Base-by-base conservation (phyloP, 208 protist species). In the Strigomonas culicis region DNA sequence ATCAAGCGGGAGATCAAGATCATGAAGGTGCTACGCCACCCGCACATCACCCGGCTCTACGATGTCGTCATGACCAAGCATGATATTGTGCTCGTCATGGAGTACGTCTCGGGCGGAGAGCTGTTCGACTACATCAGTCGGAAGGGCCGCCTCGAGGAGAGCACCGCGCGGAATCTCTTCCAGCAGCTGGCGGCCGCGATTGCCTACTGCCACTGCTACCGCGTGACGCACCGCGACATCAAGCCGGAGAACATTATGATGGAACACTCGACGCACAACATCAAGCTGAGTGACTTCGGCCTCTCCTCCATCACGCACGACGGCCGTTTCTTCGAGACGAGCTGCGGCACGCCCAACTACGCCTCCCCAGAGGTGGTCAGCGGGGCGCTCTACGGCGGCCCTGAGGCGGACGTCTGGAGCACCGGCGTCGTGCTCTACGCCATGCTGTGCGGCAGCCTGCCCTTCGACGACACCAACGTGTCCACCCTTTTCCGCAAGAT, bases 111-210 rank as follows among this genome's bases (percentile, higher is more conserved):
- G 0, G 97, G 97, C 27, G 98, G 98, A 0, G 98, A 99, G 66
- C 75, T 99, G 7, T 99, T 99, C 75, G 97, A 99, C 50, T 99
- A 98, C 77, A 99, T 99, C 66, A 95, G 97, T 17, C 83, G 85
- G 11, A 88, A 98, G 56, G 97, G 97, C 17, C 88, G 90, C 34
- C 64, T 98, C 11, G 80, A 86, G 0, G 97, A 99, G 65, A 70
- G 82, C 3, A 86, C 93, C 36, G 91, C 92, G 32, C 75, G 97
- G 8, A 39, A 66, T 17, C 92, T 98, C 41, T 99, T 99, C 74
- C 98, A 99, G 76, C 98, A 99, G 72, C 96, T 99, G 49, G 88
- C 98, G 10, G 97, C 92, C 0, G 98, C 93, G n/a, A 88, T 99
- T 0, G 93, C 97, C 2, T 99, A 99, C 73, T 99, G 97, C 74